These are phyloP conservation scores for Zoysia japonica DNA, from an alignment of 176 grass and related monocot genomes.

Conservation along the genomic window DNA sequence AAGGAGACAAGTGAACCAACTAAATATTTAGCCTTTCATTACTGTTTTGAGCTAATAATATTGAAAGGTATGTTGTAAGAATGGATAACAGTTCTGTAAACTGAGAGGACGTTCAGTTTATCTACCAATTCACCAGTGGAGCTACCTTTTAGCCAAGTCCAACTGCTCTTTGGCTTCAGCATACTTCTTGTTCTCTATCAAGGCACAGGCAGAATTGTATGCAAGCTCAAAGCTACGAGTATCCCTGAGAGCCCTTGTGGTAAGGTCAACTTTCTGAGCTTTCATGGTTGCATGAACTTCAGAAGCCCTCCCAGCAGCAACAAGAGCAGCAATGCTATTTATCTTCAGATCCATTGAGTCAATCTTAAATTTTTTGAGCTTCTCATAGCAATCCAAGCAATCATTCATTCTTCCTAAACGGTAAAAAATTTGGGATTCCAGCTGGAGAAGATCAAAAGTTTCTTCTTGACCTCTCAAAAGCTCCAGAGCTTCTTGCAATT, in stretches of 20 bases:
- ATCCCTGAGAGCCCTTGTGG: conserved; percentile 58
- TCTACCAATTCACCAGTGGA: conserved; percentile 1
- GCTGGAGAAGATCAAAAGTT: conserved; percentile 67
- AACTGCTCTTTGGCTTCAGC: conserved; percentile 76
- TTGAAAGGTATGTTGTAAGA: background rate
- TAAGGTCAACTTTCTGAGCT: conserved; percentile 65
- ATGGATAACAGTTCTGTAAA: conserved; percentile 15
- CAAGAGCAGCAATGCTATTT: conserved; percentile 79
- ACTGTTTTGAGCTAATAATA: background rate
- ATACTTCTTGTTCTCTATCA: conserved; percentile 91
- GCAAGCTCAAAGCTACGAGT: conserved; percentile 82
- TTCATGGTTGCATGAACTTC: conserved; percentile 85
- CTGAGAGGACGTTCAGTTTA: conserved; percentile 5
- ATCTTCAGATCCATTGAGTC: conserved; percentile 89
- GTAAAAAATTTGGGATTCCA: conserved; percentile 96
- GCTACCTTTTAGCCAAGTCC: conserved; percentile 84
- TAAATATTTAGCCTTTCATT: background rate
- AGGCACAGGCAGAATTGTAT: conserved; percentile 90
- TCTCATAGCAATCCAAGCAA: conserved; percentile 85
- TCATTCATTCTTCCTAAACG: conserved; percentile 79
- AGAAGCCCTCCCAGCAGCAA: conserved; percentile 72
- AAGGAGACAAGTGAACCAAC: background rate
- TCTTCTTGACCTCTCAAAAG: conserved; percentile 63
- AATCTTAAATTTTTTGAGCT: conserved; percentile 77
- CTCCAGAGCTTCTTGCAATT: conserved; percentile 79